These are phyloP conservation scores for Entophlyctis luteolus DNA, from an alignment of 192 early-diverging fungal genomes.

Conservation along the genomic window DNA sequence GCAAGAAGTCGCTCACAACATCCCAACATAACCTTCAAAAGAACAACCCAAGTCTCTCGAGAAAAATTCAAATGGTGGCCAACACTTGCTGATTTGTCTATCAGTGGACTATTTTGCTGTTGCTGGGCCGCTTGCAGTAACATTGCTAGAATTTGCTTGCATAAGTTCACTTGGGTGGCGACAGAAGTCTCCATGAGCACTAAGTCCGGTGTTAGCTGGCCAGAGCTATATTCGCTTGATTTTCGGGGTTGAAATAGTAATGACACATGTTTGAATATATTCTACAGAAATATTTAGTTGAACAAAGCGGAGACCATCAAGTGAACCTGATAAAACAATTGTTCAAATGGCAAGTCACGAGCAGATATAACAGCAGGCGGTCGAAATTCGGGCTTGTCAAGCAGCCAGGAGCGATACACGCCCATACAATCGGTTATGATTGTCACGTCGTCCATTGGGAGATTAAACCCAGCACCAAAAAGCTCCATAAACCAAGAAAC, in stretches of 20 bases:
- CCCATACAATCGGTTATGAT: conserved; percentile 63
- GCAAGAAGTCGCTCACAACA: conserved; percentile 68
- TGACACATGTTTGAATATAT: conserved; percentile 74
- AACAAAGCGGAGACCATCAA: neutral
- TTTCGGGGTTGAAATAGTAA: conserved; percentile 63
- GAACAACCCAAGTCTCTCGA: conserved; percentile 73
- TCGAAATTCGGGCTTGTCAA: conserved; percentile 50
- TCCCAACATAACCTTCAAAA: conserved; percentile 77
- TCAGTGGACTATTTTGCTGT: neutral
- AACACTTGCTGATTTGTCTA: neutral
- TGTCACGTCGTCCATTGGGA: conserved; percentile 71
- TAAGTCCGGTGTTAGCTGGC: conserved; percentile 1
- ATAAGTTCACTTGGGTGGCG: conserved; percentile 63
- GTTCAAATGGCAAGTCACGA: conserved; percentile 50
- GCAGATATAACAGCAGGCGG: conserved; percentile 56
- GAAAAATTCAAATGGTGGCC: conserved; percentile 59
- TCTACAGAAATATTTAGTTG: neutral
- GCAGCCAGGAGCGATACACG: conserved; percentile 76
- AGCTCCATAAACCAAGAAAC: conserved; percentile 83
- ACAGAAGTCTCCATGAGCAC: conserved; percentile 3
- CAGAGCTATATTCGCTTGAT: neutral
- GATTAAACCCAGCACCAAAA: conserved; percentile 73
- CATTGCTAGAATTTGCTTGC: conserved; percentile 64
- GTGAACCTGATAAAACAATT: conserved; percentile 66
- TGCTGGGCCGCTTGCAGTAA: conserved; percentile 60